Base-by-base conservation (phyloP, 2,329 filamentous ascomycete genomes). In the Alternaria sp. region DNA sequence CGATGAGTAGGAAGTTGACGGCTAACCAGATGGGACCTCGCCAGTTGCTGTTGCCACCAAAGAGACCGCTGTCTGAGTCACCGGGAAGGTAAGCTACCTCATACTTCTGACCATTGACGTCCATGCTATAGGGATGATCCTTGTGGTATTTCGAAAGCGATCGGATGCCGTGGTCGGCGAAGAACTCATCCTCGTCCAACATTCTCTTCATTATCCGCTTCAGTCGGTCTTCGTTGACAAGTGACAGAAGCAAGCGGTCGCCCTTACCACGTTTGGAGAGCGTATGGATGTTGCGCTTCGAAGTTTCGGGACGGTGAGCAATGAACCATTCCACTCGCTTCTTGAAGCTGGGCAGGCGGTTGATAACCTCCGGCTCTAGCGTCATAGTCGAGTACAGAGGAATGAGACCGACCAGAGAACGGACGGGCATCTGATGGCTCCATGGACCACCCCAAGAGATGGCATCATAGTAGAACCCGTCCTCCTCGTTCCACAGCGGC, bases 31-130 rank as follows among this genome's bases (percentile, higher is more conserved):
- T 95, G 0, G 96, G 95, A 1, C 84, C 95, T 82, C 95, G 89
- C 95, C 95, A 98, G 81, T 98, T 98, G 80, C 93, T 97, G 86
- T 98, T 98, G 69, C 95, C 95, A 57, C 95, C 95, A 75, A 98
- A 98, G 6, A 98, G 87, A 4, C 93, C 93, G 74, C 92, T 97
- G 82, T 98, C 94, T 0, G 95, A 97, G 77, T 98, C 95, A n/a
- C 95, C 96, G 1, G 96, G 90, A 17, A 98, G 89, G 75, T 98
- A 98, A 72, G 89, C 88, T 44, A 98, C 95, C 61, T 89, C 88
- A 83, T 97, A 98, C 28, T 86, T 87, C 78, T 97, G 93, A 0
- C 93, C 93, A 69, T 98, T 97, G 63, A 97, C 95, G 57, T 97
- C 91, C 95, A 98, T 98, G 1, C 92, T 92, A 79, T 93, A 96